Evolutionary conservation across 805 yeast genomes (phyloP).

Genomic region (Debaryomyces prosopidis): DNA sequence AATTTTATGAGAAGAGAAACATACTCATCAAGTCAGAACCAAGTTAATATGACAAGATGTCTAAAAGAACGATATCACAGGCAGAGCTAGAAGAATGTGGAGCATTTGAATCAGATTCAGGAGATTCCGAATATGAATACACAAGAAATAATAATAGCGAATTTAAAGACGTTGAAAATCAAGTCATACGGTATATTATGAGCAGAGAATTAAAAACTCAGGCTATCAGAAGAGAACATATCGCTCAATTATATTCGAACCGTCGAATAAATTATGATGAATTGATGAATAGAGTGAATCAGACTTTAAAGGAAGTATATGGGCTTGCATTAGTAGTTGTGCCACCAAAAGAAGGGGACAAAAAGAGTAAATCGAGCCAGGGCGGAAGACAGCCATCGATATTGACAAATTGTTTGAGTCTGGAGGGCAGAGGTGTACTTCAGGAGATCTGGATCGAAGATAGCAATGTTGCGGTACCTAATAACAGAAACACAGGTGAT

Average conservation of each 20-base stretch:
- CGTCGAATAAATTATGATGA: conserved; percentile 13
- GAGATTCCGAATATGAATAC: neutral
- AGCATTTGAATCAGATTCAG: neutral
- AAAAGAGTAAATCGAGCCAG: conserved; percentile 2
- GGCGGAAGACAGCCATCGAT: conserved; percentile 14
- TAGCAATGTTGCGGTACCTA: conserved; percentile 1
- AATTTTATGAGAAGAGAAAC: too few relatives aligned
- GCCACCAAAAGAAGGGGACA: conserved; percentile 8
- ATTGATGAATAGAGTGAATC: conserved; percentile 15
- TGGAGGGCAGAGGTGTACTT: conserved; percentile 20
- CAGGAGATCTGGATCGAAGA: conserved; percentile 22
- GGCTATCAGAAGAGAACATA: conserved; percentile 24
- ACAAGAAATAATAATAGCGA: neutral
- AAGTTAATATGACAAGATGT: neutral
- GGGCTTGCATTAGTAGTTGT: conserved; percentile 26
- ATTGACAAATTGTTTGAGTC: conserved; percentile 21
- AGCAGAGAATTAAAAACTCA: conserved; percentile 21
- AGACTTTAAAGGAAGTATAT: conserved; percentile 21
- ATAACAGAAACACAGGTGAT: conserved; percentile 10
- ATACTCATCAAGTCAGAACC: too few relatives aligned
- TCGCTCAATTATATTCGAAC: conserved; percentile 11
- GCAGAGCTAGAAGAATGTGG: neutral
- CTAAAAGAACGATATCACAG: neutral
- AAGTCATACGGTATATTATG: conserved; percentile 17
- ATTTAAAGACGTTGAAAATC: neutral